Evolutionary conservation across 805 yeast genomes (phyloP), one percentile per base, ranked within the genome.

Genomic region (Candida methanosorbosa): DNA sequence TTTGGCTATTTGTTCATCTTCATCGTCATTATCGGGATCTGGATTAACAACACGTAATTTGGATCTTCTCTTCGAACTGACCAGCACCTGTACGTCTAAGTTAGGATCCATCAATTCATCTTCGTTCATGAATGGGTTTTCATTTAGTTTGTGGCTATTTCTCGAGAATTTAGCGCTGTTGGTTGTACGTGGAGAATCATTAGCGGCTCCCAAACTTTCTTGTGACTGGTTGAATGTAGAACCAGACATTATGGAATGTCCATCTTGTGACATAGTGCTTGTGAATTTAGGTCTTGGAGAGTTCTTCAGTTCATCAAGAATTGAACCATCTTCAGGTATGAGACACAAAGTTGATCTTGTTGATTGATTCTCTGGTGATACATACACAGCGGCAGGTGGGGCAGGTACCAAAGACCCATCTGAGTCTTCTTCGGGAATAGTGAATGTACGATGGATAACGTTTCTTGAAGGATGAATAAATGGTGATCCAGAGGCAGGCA

Each of bases 1-100:
- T 11, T 9, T 21, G 23, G 11, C 11, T 21, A 11, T 8, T 9
- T 21, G 23, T 8, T 11, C n/a, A n/a, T n/a, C n/a, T n/a, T n/a
- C n/a, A n/a, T n/a, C n/a, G n/a, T n/a, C n/a, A n/a, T n/a, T 9
- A 21, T 21, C 23, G 1, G 27, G 29, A 44, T 74, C 81, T 0
- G 88, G 88, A 46, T 81, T 81, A 31, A 74, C 66, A 25, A 81
- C 73, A 24, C 81, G 54, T 29, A 81, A 57, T 35, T 68, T 67
- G 1, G 80, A 67, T 38, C 83, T 59, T 43, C 86, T 60, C 48
- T 72, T 73, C 13, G 82, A 73, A 39, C 81, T 72, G 7, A 81
- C 86, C 39, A 81, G 55, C 8, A 81, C 81, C 52, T 81, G 88
- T 2, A 78, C 88, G 42, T 81, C 87, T 43, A 78, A 49, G 21